phyloP scores from a whole-genome alignment of 305 asterid species.

The Fraxinus platypoda region DNA sequence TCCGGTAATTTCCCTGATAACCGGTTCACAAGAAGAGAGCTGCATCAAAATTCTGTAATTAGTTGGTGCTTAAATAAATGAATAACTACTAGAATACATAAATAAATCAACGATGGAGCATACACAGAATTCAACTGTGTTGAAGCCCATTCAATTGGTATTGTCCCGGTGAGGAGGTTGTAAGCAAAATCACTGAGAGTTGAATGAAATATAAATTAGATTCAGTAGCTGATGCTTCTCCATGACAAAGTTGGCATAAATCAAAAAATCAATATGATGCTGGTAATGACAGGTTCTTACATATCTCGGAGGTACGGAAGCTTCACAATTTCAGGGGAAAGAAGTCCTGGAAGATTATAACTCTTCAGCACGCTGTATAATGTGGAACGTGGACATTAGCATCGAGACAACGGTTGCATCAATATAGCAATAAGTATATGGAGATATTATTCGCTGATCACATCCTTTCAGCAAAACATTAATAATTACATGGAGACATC shows the following conservation, averaged over 20 bases:
- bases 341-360: conserved; percentile 73
- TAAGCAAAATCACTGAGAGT: conserved; percentile 78
- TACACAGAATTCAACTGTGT: conserved; percentile 60
- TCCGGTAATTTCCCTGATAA: conserved; percentile 81
- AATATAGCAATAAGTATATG: not conserved
- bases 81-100: conserved; percentile 6
- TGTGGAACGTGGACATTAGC: conserved; percentile 5
- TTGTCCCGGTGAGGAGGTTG: conserved; percentile 72
- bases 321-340: conserved; percentile 55
- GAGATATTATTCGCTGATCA: not conserved
- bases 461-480: not conserved
- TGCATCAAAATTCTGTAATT: conserved; percentile 41
- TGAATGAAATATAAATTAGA: conserved; percentile 5
- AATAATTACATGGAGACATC: not conserved
- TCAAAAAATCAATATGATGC: conserved; percentile 8
- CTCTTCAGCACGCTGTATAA: conserved; percentile 67
- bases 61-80: conserved; percentile 15
- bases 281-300: conserved; percentile 43
- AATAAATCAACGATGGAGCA: conserved; percentile 21
- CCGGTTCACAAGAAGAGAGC: conserved; percentile 83
- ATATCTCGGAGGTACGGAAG: conserved; percentile 65
- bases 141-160: conserved; percentile 83
- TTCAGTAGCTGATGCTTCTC: conserved; percentile 8
- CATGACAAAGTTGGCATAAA: conserved; percentile 4
- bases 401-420: not conserved